These are phyloP conservation scores for Aristolochia fimbriata DNA, from an alignment of 164 flowering plant species.

Conservation along the genomic window DNA sequence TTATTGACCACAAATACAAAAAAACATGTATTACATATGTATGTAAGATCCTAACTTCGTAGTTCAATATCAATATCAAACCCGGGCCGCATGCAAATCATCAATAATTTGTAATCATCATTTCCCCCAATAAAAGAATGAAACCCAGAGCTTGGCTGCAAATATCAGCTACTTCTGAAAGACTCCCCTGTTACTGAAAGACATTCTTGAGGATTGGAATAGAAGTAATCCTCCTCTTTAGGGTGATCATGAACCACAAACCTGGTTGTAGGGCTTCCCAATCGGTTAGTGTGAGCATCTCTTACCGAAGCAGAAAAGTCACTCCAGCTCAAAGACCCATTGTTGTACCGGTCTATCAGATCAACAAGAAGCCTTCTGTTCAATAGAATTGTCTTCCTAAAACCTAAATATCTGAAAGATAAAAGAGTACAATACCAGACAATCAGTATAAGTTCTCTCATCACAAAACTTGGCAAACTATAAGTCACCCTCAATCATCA, in stretches of 20 bases:
- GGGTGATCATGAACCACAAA: constrained; percentile 70
- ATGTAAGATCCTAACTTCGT: background rate
- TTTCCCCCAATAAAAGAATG: too few relatives aligned
- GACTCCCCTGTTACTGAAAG: constrained; percentile 29
- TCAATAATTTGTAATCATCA: too few relatives aligned
- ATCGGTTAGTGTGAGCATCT: constrained; percentile 48
- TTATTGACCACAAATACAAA: background rate
- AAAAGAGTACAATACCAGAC: background rate
- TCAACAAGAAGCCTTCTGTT: constrained; percentile 63
- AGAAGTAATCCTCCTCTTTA: constrained; percentile 84
- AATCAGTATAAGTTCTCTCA: too few relatives aligned
- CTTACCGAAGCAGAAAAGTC: constrained; percentile 62
- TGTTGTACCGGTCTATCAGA: constrained; percentile 55
- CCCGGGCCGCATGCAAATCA: too few relatives aligned
- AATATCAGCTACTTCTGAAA: background rate
- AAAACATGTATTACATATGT: background rate
- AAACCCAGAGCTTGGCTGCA: too few relatives aligned
- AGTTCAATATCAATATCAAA: too few relatives aligned
- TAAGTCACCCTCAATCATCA: background rate
- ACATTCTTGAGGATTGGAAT: constrained; percentile 82
- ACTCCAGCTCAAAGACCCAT: constrained; percentile 55
- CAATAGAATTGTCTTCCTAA: constrained; percentile 61
- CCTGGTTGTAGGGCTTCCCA: constrained; percentile 60
- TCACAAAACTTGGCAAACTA: background rate
- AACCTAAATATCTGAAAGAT: constrained; percentile 56